A percentile compares a stretch with the other conserved stretches of the same genome.
phyloP scores from a whole-genome alignment of 768 basidiomycete genomes.

The Kwoniella heveanensis region DNA sequence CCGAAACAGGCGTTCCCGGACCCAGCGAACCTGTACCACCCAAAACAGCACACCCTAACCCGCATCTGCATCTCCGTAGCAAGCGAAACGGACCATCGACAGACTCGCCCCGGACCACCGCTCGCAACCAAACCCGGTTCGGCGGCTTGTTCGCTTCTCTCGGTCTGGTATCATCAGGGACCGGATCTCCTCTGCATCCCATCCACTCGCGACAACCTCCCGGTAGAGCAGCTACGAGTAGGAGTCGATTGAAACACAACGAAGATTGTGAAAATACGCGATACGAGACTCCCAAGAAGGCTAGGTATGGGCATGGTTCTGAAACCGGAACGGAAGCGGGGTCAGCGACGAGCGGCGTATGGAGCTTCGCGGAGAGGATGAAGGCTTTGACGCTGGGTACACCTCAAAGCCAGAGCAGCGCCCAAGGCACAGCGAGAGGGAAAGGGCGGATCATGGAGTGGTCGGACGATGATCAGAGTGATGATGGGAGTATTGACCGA shows the following conservation, averaged over 20 bases:
- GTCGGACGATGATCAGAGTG: conserved; percentile 7
- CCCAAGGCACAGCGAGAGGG: background rate
- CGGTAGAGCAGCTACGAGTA: background rate
- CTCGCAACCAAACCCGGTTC: conserved; percentile 27
- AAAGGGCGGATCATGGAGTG: background rate
- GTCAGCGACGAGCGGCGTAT: conserved; percentile 7
- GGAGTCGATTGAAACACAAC: background rate
- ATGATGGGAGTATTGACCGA: conserved; percentile 2
- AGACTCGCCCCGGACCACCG: conserved; percentile 38
- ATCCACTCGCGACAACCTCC: background rate
- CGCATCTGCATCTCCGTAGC: no score
- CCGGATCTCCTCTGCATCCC: conserved; percentile 6
- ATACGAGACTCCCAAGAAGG: background rate
- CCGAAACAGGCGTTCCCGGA: no score
- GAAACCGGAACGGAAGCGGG: background rate
- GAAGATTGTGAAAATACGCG: background rate
- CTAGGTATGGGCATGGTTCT: background rate
- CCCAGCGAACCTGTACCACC: no score
- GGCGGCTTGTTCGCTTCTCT: conserved; percentile 20
- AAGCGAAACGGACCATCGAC: conserved; percentile 33
- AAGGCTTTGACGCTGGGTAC: conserved; percentile 12
- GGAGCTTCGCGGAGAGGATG: conserved; percentile 23
- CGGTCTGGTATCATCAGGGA: conserved; percentile 2
- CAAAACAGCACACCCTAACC: no score
- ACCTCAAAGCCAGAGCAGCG: background rate